Evolutionary conservation across 2,329 filamentous ascomycete genomes (phyloP).

Genomic region (Daldinia sp.): DNA sequence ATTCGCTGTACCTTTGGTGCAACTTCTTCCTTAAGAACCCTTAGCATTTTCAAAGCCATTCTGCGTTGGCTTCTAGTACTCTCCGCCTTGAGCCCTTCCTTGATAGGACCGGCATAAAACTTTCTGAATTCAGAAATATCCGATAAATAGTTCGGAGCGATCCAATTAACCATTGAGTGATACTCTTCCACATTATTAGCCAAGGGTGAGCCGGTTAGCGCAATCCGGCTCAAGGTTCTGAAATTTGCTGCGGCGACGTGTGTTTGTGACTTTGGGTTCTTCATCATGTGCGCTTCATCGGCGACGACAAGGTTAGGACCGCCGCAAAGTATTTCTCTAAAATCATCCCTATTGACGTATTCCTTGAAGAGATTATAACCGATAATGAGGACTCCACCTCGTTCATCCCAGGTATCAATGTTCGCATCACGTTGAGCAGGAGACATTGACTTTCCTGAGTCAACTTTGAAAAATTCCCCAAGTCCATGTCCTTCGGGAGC

Average conservation of each 20-base stretch:
- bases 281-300: slow-evolving; percentile 85
- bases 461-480: slow-evolving; percentile 65
- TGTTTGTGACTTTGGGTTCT: slow-evolving; percentile 66
- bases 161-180: slow-evolving; percentile 87
- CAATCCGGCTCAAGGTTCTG: slow-evolving; percentile 75
- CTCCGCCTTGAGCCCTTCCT: slow-evolving; percentile 72
- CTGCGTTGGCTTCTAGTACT: slow-evolving; percentile 65
- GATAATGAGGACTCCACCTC: slow-evolving; percentile 78
- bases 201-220: slow-evolving; percentile 85
- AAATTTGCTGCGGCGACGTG: slow-evolving; percentile 66
- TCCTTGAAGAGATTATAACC: slow-evolving; percentile 75
- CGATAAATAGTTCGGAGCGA: slow-evolving; percentile 81
- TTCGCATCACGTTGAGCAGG: slow-evolving; percentile 51
- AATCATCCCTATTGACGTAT: slow-evolving; percentile 45
- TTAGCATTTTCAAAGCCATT: slow-evolving; percentile 70
- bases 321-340: slow-evolving; percentile 61
- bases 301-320: slow-evolving; percentile 78
- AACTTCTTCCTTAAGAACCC: slow-evolving; percentile 75
- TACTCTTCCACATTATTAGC: slow-evolving; percentile 87
- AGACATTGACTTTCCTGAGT: slow-evolving; percentile 50
- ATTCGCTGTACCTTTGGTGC: slow-evolving; percentile 80
- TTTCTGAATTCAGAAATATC: slow-evolving; percentile 70
- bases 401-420: slow-evolving; percentile 66
- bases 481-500: slow-evolving; percentile 60
- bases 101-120: slow-evolving; percentile 77